Percentiles rank a stretch among this genome's conserved stretches.
Conservation (phyloP, 73 alveolate species). For the Paramecium bursaria region DNA sequence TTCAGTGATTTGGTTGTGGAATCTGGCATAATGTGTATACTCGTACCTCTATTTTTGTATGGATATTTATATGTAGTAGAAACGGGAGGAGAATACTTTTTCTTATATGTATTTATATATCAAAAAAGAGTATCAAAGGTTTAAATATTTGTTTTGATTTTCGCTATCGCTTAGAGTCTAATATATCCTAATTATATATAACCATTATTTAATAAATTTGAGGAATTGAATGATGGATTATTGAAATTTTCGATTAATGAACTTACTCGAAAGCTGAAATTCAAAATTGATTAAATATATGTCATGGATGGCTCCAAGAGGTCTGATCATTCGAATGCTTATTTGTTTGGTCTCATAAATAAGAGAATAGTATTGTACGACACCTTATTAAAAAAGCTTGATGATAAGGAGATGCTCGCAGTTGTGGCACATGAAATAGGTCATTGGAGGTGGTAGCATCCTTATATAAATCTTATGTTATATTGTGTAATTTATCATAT, state of each 20-base stretch:
- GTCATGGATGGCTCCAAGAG: slow-evolving; percentile 90
- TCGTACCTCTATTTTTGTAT: slow-evolving; percentile 76
- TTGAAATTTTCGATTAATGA: slow-evolving; percentile 80
- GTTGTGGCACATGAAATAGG: slow-evolving; percentile 97
- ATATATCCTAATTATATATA: slow-evolving; percentile 88
- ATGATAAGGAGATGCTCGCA: slow-evolving; percentile 88
- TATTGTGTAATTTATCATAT: slow-evolving; percentile 72
- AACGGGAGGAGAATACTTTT: slow-evolving; percentile 90
- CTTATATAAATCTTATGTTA: slow-evolving; percentile 68
- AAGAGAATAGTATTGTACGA: slow-evolving; percentile 94
- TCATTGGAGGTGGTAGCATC: slow-evolving; percentile 93
- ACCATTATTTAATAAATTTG: slow-evolving; percentile 90
- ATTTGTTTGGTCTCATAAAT: slow-evolving; percentile 90
- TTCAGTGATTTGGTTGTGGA: slow-evolving; percentile 80
- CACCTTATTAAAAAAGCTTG: slow-evolving; percentile 79
- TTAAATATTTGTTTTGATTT: slow-evolving; percentile 58
- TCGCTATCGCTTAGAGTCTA: slow-evolving; percentile 78
- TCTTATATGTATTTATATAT: slow-evolving; percentile 71
- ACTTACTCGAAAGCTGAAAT: slow-evolving; percentile 82
- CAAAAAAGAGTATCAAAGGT: slow-evolving; percentile 41
- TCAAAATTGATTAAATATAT: slow-evolving; percentile 86
- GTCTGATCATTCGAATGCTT: slow-evolving; percentile 95
- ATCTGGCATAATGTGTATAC: slow-evolving; percentile 66
- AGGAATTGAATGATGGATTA: slow-evolving; percentile 88
- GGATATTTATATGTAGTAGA: slow-evolving; percentile 81